phyloP scores from a whole-genome alignment of 352 stramenopile species.

The Pythium aristosporum region DNA sequence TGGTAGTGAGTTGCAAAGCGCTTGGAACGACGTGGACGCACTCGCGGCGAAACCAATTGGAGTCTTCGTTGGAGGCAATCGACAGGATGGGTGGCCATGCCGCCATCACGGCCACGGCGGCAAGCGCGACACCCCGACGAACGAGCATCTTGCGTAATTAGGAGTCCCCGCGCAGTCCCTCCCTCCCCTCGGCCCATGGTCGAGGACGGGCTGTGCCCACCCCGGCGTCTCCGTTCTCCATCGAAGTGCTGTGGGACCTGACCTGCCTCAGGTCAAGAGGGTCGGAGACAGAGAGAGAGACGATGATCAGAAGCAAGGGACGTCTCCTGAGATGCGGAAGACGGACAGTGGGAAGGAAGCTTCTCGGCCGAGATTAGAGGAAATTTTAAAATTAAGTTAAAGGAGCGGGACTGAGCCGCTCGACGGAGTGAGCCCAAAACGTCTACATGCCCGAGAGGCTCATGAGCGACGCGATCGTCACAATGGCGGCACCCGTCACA shows the following conservation, averaged over 20 bases:
- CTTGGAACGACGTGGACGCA: neutral
- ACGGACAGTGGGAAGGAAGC: neutral
- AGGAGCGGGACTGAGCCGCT: neutral
- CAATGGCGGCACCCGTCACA: neutral
- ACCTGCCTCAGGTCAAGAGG: neutral
- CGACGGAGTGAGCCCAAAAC: no score
- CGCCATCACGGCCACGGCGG: neutral
- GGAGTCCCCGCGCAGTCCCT: neutral
- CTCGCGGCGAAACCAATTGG: neutral
- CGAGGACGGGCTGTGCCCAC: neutral
- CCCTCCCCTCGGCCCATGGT: no score
- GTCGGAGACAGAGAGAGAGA: neutral
- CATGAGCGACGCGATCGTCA: neutral
- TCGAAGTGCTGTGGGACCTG: neutral
- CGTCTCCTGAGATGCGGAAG: no score
- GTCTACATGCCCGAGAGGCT: neutral
- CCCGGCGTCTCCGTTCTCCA: neutral
- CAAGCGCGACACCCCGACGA: neutral
- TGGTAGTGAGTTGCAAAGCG: neutral
- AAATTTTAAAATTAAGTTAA: constrained; percentile 3
- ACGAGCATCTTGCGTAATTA: neutral
- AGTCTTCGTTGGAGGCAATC: neutral
- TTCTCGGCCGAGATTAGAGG: neutral
- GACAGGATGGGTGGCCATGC: neutral
- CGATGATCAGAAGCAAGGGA: neutral